These are phyloP conservation scores for Xylaria sp. DNA, from an alignment of 2,329 filamentous ascomycete genomes.

Conservation along the genomic window DNA sequence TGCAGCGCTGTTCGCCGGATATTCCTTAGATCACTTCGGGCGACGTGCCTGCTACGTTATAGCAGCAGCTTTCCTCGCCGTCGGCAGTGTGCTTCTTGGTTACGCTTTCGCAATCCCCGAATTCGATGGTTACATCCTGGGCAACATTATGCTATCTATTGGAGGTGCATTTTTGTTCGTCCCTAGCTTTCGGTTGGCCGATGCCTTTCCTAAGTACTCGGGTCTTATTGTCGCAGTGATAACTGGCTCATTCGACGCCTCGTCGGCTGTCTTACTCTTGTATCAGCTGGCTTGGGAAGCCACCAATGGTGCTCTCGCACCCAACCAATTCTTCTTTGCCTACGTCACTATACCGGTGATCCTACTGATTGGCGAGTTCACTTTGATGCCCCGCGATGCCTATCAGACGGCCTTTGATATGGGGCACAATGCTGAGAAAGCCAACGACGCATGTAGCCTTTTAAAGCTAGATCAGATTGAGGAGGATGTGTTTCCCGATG, in stretches of 20 bases:
- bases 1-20: constrained; percentile 73
- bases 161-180: constrained; percentile 74
- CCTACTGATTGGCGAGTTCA: constrained; percentile 53
- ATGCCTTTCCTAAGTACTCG: constrained; percentile 70
- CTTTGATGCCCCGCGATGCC: constrained; percentile 54
- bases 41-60: constrained; percentile 71
- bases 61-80: constrained; percentile 66
- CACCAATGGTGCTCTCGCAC: constrained; percentile 50
- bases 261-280: constrained; percentile 69
- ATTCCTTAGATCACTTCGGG: constrained; percentile 73
- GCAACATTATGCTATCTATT: constrained; percentile 69
- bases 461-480: constrained; percentile 71
- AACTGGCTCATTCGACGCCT: constrained; percentile 73
- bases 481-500: constrained; percentile 69
- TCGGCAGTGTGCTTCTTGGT: constrained; percentile 69
- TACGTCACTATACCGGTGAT: constrained; percentile 53
- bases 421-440: constrained; percentile 55
- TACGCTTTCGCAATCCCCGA: constrained; percentile 64
- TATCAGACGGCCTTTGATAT: constrained; percentile 56
- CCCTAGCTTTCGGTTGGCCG: constrained; percentile 72
- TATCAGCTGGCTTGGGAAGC: constrained; percentile 68
- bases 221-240: constrained; percentile 70
- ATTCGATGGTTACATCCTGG: constrained; percentile 70
- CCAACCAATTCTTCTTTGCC: constrained; percentile 55
- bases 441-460: constrained; percentile 53